Evolutionary conservation across 2,329 filamentous ascomycete genomes (phyloP), one percentile per base, ranked within the genome.

Genomic region (Penicillium fuscoglaucum): DNA sequence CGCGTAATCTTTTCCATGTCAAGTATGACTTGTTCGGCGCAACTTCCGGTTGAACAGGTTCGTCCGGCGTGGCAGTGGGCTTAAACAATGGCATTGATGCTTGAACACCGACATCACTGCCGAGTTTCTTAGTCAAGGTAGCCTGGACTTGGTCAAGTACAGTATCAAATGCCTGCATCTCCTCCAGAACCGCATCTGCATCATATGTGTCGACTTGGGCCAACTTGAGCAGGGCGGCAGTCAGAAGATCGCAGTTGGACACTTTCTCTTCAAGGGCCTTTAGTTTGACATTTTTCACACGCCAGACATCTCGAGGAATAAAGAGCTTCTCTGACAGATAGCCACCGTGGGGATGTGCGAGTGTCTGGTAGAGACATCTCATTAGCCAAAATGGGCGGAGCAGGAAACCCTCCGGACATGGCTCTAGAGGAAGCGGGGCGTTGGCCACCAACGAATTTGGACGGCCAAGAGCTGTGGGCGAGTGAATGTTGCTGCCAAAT

Each of bases 301-400:
- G 85, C 95, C 95, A 99, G 3, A 95, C 91, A 70, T 98, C 93
- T 52, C 90, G 85, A 6, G 95, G 93, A 6, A 99, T 84, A 71
- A 99, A 99, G 0, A 99, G 83, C 68, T 92, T 93, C 24, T 88
- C 93, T 53, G 93, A 96, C 21, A 99, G 72, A 71, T 97, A 99
- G 17, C 93, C 95, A 39, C 95, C 95, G 26, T 91, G 87, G 2
- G 93, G 91, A 70, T 99, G 93, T 19, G 88, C 89, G 45, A 99
- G 86, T 0, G 93, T 96, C 73, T 97, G 91, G 71, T 95, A 96
- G 28, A 99, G 82, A 61, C 90, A 93, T 55, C 95, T 87, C 91
- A 99, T 96, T 45, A 99, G 82, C 95, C 95, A 99, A 75, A 97
- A 99, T 2, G 95, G 96, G 21, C 95, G 87, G n/a, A 98, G 82